Evolutionary conservation across 345 rosid species (phyloP), one percentile per base, ranked within the genome.

Genomic region (Populus davidiana): DNA sequence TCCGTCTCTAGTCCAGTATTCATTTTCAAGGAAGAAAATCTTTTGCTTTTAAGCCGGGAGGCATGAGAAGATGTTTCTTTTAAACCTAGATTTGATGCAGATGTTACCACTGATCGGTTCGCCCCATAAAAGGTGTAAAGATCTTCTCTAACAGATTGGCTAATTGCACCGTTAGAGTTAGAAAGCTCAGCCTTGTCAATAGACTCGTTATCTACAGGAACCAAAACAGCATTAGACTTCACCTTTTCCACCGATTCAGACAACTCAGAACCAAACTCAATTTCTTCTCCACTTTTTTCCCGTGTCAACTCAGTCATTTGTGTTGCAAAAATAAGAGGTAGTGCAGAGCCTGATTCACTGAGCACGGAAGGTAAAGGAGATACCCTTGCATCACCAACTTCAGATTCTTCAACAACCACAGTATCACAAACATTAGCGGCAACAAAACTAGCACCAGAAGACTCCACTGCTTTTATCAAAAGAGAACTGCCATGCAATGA

Each of bases 61-160:
- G 80, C 72, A 79, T 73, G 79, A 79, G 89, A 86, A 83, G 87
- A 82, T 41, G 56, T 80, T 63, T 87, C 75, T 68, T 83, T 85
- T 33, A 83, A 68, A 77, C 82, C 86, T 70, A 86, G 66, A 62
- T 75, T 83, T 44, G 77, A 69, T 66, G 81, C 73, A 76, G 86
- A 74, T 76, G 80, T 85, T 62, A 71, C 72, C 73, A 69, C 75
- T 9, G 81, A 76, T 76, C 82, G 87, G 70, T 84, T 86, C 41
- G 82, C 69, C 77, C 85, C 88, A 77, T 81, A 87, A 80, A 90
- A 92, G 5, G 88, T 85, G 81, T 88, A 87, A 69, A 91, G 87
- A 68, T 88, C 93, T 78, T 91, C 85, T 81, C 92, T 90, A 25
- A 41, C 82, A 59, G 86, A 79, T 85, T 86, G 92, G 33, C 65